Evolutionary conservation across 2,329 filamentous ascomycete genomes (phyloP).

Genomic region (Xylogone sp.): DNA sequence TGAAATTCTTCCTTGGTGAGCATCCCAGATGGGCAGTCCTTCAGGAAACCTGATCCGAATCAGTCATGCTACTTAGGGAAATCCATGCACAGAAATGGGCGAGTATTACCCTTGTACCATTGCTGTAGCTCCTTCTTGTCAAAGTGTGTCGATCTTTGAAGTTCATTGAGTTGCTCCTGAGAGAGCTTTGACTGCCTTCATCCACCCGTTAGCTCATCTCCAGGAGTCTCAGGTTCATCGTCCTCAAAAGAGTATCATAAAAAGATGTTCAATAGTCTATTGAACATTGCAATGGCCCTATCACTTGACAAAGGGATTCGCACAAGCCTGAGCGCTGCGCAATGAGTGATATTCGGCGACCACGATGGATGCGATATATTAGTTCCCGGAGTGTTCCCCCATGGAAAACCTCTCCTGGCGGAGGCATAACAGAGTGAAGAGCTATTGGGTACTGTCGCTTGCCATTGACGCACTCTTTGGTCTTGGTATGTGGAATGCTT

Average conservation of each 20-base stretch:
- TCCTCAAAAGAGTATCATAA: background rate
- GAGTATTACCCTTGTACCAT: conserved; percentile 96
- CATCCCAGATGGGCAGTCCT: conserved; percentile 96
- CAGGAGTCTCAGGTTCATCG: background rate
- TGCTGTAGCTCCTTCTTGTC: conserved; percentile 99
- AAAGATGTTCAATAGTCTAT: background rate
- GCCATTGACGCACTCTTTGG: no score
- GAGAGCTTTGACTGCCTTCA: conserved; percentile 95
- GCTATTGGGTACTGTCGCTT: no score
- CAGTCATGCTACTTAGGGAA: conserved; percentile 9
- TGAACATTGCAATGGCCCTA: background rate
- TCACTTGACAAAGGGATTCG: background rate
- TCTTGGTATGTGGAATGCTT: no score
- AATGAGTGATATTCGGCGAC: conserved; percentile 21
- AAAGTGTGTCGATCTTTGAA: conserved; percentile 96
- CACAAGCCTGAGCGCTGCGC: conserved; percentile 1
- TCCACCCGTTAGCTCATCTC: conserved; percentile 9
- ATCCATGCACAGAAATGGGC: background rate
- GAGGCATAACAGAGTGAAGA: no score
- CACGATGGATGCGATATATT: background rate
- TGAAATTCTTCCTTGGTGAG: conserved; percentile 98
- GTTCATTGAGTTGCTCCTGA: conserved; percentile 88
- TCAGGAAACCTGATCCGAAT: conserved; percentile 72
- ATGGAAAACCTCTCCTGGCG: no score
- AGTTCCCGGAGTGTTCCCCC: no score